Evolutionary conservation across 2,329 filamentous ascomycete species (phyloP).

Genomic region (Tolypocladium sp.): DNA sequence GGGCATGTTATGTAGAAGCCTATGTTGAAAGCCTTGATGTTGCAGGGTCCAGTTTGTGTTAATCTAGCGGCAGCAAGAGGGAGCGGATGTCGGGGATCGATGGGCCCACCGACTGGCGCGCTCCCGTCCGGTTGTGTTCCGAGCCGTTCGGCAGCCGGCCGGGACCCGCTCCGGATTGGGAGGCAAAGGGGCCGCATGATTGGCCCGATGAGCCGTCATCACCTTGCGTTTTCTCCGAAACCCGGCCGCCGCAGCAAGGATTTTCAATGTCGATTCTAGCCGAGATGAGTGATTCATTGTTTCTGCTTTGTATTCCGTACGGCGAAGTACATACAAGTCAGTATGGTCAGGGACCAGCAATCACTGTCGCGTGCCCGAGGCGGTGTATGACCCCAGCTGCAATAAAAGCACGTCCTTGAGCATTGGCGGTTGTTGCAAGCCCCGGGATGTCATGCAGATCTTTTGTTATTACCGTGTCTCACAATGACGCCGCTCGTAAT

Average conservation of each 20-base stretch:
- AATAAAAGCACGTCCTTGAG: too few species aligned
- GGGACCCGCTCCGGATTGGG: slow-evolving; percentile 4
- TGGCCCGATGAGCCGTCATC: not conserved
- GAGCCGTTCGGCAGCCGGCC: slow-evolving; percentile 10
- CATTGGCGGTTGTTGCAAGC: not conserved
- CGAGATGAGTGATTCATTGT: not conserved
- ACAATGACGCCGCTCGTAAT: not conserved
- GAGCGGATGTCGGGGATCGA: slow-evolving; percentile 16
- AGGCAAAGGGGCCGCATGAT: not conserved
- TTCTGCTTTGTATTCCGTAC: not conserved
- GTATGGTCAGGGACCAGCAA: not conserved
- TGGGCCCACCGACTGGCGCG: slow-evolving; percentile 1
- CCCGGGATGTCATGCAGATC: too few species aligned
- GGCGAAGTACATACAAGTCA: not conserved
- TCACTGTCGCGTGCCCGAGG: not conserved
- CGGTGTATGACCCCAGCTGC: too few species aligned
- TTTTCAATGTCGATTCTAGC: not conserved
- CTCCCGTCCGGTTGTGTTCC: not conserved
- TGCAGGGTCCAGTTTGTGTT: not conserved
- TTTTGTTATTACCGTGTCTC: too few species aligned
- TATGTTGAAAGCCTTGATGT: not conserved
- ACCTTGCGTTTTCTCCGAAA: not conserved
- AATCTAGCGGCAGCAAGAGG: not conserved
- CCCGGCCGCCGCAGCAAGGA: not conserved
- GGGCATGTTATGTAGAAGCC: not conserved